These are phyloP conservation scores for Dianthus caryophyllus DNA, from an alignment of 148 eudicot genomes.

Conservation along the genomic window DNA sequence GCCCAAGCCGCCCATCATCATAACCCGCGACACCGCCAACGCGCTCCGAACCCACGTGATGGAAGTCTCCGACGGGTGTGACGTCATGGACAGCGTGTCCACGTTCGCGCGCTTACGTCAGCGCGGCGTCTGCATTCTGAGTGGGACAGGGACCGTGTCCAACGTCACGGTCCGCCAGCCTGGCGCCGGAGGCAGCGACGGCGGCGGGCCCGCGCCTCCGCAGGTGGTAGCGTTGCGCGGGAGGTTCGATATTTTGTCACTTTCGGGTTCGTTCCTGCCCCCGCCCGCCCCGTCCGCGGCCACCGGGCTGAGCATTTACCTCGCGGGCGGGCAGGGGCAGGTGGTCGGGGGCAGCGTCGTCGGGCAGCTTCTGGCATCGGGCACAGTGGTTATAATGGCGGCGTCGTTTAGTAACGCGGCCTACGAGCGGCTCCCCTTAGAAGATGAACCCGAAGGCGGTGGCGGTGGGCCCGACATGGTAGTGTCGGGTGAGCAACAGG, in stretches of 20 bases:
- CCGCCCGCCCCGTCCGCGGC: slow-evolving; percentile 89
- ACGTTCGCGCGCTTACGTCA: slow-evolving; percentile 70
- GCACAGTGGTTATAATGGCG: slow-evolving; percentile 79
- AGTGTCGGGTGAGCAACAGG: slow-evolving; percentile 38
- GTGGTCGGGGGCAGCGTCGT: slow-evolving; percentile 83
- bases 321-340: slow-evolving; percentile 83
- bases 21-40: slow-evolving; percentile 79
- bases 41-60: slow-evolving; percentile 85
- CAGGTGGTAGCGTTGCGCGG: slow-evolving; percentile 73
- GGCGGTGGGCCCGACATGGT: slow-evolving; percentile 23
- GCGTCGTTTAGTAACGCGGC: slow-evolving; percentile 89
- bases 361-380: slow-evolving; percentile 60
- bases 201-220: too few species aligned
- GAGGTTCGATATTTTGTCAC: slow-evolving; percentile 70
- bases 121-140: slow-evolving; percentile 71
- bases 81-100: slow-evolving; percentile 61
- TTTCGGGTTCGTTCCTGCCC: slow-evolving; percentile 72
- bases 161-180: slow-evolving; percentile 87
- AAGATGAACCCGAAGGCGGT: slow-evolving; percentile 45
- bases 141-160: slow-evolving; percentile 71
- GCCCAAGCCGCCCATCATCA: slow-evolving; percentile 85
- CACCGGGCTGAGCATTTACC: slow-evolving; percentile 66
- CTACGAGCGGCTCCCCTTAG: slow-evolving; percentile 72
- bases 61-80: slow-evolving; percentile 82
- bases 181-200: too few species aligned